Evolutionary conservation across 1,284 basidiomycete species (phyloP).

Genomic region (Nidula niveotomentosa): DNA sequence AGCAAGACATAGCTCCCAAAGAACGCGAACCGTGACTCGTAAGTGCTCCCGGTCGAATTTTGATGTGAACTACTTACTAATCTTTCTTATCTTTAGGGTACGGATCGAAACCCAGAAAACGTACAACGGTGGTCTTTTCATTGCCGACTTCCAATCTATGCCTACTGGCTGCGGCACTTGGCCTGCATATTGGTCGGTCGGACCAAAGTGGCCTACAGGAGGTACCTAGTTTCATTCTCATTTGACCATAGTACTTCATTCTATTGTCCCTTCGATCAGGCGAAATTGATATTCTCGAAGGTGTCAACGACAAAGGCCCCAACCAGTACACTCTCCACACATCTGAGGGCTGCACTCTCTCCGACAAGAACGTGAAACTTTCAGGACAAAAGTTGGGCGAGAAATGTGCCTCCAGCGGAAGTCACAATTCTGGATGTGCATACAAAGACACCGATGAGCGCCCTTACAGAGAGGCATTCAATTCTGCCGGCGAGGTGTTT

Average conservation of each 20-base stretch:
- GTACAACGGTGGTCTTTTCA: conserved; percentile 72
- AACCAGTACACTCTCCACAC: conserved; percentile 80
- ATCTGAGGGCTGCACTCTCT: conserved; percentile 54
- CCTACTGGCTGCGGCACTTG: conserved; percentile 80
- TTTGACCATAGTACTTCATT: conserved; percentile 2
- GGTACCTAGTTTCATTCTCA: conserved; percentile 34
- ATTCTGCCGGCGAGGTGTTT: conserved; percentile 67
- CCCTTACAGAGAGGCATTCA: conserved; percentile 75
- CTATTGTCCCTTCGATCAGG: conserved; percentile 19
- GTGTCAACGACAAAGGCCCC: conserved; percentile 52
- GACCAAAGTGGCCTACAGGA: conserved; percentile 69
- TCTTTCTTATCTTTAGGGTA: conserved; percentile 41
- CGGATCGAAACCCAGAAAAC: conserved; percentile 69
- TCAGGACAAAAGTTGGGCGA: conserved; percentile 33
- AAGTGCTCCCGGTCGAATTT: conserved; percentile 21
- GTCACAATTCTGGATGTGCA: conserved; percentile 67
- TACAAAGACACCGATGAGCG: conserved; percentile 47
- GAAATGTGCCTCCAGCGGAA: conserved; percentile 45
- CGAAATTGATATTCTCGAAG: conserved; percentile 77
- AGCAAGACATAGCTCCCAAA: conserved; percentile 44
- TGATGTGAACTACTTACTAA: conserved; percentile 1
- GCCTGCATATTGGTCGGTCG: conserved; percentile 73
- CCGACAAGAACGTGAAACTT: conserved; percentile 25
- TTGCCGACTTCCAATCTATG: conserved; percentile 77
- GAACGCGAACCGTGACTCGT: conserved; percentile 67